Evolutionary conservation across 2,329 filamentous ascomycete species (phyloP).

Genomic region (Uncinocarpus reesii): DNA sequence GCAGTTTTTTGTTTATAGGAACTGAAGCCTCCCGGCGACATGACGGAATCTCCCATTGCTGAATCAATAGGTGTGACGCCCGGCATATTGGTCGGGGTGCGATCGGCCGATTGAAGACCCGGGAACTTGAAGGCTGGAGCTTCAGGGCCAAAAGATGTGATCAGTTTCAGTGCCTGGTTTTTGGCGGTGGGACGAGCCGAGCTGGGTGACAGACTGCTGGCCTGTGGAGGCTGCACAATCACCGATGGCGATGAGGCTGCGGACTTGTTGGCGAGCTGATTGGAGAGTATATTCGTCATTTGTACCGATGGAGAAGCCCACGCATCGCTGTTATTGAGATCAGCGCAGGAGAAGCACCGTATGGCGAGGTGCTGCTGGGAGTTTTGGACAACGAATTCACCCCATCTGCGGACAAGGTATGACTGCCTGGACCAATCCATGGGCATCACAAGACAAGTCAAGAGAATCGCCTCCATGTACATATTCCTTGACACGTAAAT

Average conservation of each 20-base stretch:
- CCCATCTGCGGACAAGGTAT: constrained; percentile 85
- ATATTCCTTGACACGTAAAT: constrained; percentile 86
- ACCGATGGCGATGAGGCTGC: constrained; percentile 33
- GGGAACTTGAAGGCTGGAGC: constrained; percentile 53
- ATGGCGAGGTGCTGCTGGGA: constrained; percentile 85
- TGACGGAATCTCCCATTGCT: constrained; percentile 48
- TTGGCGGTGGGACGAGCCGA: constrained; percentile 57
- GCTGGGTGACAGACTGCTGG: constrained; percentile 39
- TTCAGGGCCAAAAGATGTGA: constrained; percentile 65
- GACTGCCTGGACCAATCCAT: constrained; percentile 84
- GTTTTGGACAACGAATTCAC: constrained; percentile 77
- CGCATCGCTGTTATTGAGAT: constrained; percentile 69
- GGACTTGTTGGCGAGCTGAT: constrained; percentile 43
- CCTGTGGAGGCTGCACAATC: constrained; percentile 51
- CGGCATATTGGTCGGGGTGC: constrained; percentile 63
- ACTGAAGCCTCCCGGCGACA: constrained; percentile 59
- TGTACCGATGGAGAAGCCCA: constrained; percentile 79
- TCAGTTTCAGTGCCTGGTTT: constrained; percentile 75
- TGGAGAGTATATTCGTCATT: constrained; percentile 42
- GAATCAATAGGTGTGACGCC: constrained; percentile 84
- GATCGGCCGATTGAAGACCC: constrained; percentile 43
- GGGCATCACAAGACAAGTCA: constrained; percentile 74
- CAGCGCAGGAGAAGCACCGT: constrained; percentile 83
- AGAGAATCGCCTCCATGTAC: constrained; percentile 84
- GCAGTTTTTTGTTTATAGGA: constrained; percentile 47